Evolutionary conservation across 1,284 basidiomycete species (phyloP).

Genomic region (Fomitopsis pinicola): DNA sequence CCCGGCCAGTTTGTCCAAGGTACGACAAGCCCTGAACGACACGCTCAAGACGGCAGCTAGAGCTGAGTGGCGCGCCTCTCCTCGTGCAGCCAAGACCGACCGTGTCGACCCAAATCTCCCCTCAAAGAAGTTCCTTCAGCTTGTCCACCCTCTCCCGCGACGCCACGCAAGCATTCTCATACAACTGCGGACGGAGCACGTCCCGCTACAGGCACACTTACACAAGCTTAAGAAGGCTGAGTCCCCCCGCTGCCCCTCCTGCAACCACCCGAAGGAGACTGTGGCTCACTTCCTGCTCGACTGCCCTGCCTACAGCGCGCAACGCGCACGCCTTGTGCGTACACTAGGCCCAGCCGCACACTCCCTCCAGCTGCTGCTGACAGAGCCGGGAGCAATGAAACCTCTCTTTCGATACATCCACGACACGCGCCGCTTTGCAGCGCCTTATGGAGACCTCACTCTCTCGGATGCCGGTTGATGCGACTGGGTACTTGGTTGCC

Average conservation of each 20-base stretch:
- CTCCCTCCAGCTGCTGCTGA: background rate
- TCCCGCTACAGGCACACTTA: conserved; percentile 15
- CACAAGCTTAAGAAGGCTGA: background rate
- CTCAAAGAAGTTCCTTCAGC: background rate
- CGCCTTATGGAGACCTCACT: background rate
- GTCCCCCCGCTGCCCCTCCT: background rate
- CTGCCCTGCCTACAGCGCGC: background rate
- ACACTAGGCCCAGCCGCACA: background rate
- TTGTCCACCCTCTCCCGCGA: background rate
- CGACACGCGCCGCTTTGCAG: background rate
- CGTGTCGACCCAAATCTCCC: conserved; percentile 10
- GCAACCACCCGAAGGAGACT: background rate
- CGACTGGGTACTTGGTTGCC: too few species aligned
- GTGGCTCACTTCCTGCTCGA: background rate
- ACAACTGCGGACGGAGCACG: conserved; percentile 27
- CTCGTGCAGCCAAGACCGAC: background rate
- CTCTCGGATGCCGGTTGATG: too few species aligned
- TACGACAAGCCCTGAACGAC: conserved; percentile 1
- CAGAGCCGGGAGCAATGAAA: background rate
- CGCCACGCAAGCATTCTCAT: conserved; percentile 18
- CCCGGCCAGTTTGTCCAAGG: conserved; percentile 6
- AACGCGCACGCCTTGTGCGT: background rate
- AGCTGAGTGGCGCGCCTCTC: conserved; percentile 6
- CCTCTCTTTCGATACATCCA: background rate
- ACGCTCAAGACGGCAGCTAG: background rate